Evolutionary conservation across 2,329 filamentous ascomycete genomes (phyloP).

Genomic region (Paecilomyces fulvus): DNA sequence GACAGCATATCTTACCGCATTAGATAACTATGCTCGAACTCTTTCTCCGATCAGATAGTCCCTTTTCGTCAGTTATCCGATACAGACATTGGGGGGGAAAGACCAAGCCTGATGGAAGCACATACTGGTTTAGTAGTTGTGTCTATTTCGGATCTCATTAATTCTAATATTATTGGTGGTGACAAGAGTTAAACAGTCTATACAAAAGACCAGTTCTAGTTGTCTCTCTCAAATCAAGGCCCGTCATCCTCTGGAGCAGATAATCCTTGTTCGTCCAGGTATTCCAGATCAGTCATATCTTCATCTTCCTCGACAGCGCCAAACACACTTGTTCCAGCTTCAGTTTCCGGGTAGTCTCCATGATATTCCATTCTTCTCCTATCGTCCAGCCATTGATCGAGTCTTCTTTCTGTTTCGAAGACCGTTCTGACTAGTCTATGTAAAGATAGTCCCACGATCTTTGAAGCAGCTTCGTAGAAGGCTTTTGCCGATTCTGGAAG

Average conservation of each 20-base stretch:
- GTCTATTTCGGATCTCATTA: not conserved
- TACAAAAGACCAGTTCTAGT: not conserved
- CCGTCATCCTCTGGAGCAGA: not conserved
- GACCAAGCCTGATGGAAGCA: not conserved
- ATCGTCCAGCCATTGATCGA: constrained; percentile 32
- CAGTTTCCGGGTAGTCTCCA: constrained; percentile 5
- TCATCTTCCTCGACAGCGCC: constrained; percentile 9
- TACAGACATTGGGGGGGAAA: not conserved
- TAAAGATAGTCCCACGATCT: constrained; percentile 42
- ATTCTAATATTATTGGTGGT: not conserved
- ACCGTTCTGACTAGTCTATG: constrained; percentile 44
- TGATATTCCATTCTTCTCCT: constrained; percentile 24
- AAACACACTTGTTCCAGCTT: constrained; percentile 4
- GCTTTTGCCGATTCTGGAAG: constrained; percentile 36
- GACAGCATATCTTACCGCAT: not conserved
- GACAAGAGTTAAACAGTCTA: not conserved
- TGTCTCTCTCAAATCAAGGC: not conserved
- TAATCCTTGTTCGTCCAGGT: constrained; percentile 7
- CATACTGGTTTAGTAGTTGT: not conserved
- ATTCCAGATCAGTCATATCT: constrained; percentile 11
- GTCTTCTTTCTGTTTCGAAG: constrained; percentile 39
- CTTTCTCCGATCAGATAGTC: not conserved
- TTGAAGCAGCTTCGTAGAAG: constrained; percentile 46
- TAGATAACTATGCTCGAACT: not conserved
- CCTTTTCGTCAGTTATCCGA: not conserved